A percentile compares a stretch with the other conserved stretches of the same genome.
phyloP scores from a whole-genome alignment of 2,329 filamentous ascomycete genomes.

The Biscogniauxia mediterranea region DNA sequence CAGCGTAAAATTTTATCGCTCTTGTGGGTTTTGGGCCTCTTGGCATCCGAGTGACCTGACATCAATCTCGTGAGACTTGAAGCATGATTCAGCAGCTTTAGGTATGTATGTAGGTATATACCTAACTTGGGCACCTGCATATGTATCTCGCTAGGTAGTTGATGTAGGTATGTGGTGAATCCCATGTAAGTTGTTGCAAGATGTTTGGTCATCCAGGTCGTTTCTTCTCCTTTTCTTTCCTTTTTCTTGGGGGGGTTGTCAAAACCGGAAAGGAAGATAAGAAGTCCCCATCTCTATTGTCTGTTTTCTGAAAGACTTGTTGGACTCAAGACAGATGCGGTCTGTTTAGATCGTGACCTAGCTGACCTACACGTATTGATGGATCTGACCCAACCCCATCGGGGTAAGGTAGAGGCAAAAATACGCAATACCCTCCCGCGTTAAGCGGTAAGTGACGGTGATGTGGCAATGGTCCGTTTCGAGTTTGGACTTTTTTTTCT shows the following conservation, averaged over 20 bases:
- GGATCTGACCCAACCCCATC: too few species aligned
- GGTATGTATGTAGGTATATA: not conserved
- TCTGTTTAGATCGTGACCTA: too few species aligned
- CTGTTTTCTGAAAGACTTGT: too few species aligned
- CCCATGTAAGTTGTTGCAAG: too few species aligned
- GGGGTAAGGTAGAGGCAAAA: not conserved
- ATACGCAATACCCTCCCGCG: not conserved
- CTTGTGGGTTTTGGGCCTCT: not conserved
- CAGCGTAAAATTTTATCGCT: not conserved
- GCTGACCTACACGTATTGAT: too few species aligned
- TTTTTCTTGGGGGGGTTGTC: too few species aligned
- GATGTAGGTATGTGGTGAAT: not conserved
- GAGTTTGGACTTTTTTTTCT: not conserved
- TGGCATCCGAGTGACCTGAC: not conserved
- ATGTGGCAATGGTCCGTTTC: not conserved
- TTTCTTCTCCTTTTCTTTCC: too few species aligned
- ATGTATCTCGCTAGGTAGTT: not conserved
- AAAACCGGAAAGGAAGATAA: too few species aligned
- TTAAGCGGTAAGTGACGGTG: not conserved
- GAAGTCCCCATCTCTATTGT: not conserved
- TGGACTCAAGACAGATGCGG: too few species aligned
- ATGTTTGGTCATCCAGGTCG: too few species aligned
- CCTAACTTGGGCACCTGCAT: not conserved
- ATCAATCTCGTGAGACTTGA: not conserved
- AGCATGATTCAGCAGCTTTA: not conserved